Evolutionary conservation across 768 basidiomycete genomes (phyloP).

Genomic region (Suillus decipiens): DNA sequence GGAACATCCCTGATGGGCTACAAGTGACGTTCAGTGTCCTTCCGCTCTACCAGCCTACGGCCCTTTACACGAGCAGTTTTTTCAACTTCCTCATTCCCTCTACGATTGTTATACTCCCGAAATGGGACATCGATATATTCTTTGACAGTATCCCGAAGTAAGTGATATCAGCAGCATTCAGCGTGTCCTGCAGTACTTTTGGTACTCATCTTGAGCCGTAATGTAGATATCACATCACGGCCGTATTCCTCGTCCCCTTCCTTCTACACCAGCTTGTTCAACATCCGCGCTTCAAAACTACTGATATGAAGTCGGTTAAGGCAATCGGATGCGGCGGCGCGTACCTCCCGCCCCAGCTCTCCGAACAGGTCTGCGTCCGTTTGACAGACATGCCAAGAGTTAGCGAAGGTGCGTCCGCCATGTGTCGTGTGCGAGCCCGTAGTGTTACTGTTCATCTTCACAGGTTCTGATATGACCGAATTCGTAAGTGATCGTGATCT

Average conservation of each 20-base stretch:
- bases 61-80: slow-evolving; percentile 49
- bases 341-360: slow-evolving; percentile 56
- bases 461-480: slow-evolving; percentile 69
- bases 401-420: slow-evolving; percentile 41
- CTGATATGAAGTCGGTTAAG: slow-evolving; percentile 50
- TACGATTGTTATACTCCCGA: slow-evolving; percentile 50
- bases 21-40: slow-evolving; percentile 52
- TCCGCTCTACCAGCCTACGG: slow-evolving; percentile 64
- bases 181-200: neutral
- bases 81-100: slow-evolving; percentile 42
- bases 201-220: neutral
- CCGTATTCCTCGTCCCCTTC: slow-evolving; percentile 53
- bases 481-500: slow-evolving; percentile 41
- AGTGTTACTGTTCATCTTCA: slow-evolving; percentile 2
- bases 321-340: slow-evolving; percentile 52
- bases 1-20: slow-evolving; percentile 39
- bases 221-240: slow-evolving; percentile 51
- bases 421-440: neutral
- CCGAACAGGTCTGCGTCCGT: slow-evolving; percentile 34
- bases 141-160: slow-evolving; percentile 56
- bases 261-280: slow-evolving; percentile 58
- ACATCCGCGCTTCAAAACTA: slow-evolving; percentile 40
- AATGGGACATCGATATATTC: slow-evolving; percentile 53
- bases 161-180: slow-evolving; percentile 14
- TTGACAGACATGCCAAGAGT: slow-evolving; percentile 32